phyloP scores from a whole-genome alignment of 2,329 filamentous ascomycete genomes.

The Cladophialophora carrionii region DNA sequence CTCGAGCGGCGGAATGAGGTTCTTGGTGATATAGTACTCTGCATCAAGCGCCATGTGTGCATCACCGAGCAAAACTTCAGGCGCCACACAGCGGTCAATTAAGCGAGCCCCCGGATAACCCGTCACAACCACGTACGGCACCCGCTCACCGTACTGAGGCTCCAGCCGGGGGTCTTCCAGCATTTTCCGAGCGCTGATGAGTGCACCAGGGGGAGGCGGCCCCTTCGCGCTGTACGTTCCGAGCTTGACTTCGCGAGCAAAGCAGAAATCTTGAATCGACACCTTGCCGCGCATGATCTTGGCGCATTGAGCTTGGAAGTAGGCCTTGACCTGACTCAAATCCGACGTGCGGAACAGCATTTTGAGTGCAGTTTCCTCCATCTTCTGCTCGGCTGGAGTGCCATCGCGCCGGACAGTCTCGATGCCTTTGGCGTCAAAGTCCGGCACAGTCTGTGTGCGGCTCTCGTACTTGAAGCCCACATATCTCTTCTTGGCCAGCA shows the following conservation, averaged over 20 bases:
- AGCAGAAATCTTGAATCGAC: constrained; percentile 93
- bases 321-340: constrained; percentile 81
- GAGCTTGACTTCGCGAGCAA: constrained; percentile 86
- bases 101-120: constrained; percentile 84
- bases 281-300: constrained; percentile 91
- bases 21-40: constrained; percentile 97
- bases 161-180: constrained; percentile 81
- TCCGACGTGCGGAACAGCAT: constrained; percentile 89
- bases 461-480: constrained; percentile 97
- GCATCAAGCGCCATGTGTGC: constrained; percentile 81
- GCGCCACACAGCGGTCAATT: constrained; percentile 86
- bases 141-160: constrained; percentile 91
- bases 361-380: constrained; percentile 88
- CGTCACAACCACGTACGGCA: constrained; percentile 90
- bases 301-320: constrained; percentile 85
- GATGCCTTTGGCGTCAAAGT: constrained; percentile 97
- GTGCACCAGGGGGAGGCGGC: constrained; percentile 78
- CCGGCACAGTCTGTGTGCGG: constrained; percentile 72
- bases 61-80: constrained; percentile 77
- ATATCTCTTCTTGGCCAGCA: constrained; percentile 96
- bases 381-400: constrained; percentile 93
- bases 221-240: constrained; percentile 85
- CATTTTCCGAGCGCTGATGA: constrained; percentile 86
- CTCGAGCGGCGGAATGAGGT: constrained; percentile 90
- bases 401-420: constrained; percentile 95